Evolutionary conservation across 1,284 basidiomycete species (phyloP).

Genomic region (Cutaneotrichosporon arboriforme): DNA sequence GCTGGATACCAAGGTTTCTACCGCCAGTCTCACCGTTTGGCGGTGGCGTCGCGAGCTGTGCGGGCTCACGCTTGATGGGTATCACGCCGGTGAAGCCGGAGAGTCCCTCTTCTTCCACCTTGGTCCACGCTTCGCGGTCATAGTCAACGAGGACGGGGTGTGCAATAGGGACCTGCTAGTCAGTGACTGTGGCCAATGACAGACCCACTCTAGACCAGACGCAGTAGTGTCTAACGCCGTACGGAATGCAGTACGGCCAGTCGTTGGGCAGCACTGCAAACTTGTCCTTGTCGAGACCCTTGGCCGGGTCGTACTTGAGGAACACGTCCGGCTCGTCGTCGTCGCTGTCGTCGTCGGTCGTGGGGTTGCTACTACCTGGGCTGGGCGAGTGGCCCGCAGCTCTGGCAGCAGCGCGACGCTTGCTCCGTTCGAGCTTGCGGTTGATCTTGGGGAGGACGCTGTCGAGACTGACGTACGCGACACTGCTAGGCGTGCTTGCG

Average conservation of each 20-base stretch:
- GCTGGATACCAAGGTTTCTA: too few relatives aligned
- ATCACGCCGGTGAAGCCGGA: slow-evolving; percentile 43
- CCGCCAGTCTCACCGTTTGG: too few relatives aligned
- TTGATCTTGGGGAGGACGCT: slow-evolving; percentile 9
- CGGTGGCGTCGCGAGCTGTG: too few relatives aligned
- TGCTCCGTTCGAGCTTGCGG: background rate
- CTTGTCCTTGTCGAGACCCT: slow-evolving; percentile 30
- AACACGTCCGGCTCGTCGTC: slow-evolving; percentile 26
- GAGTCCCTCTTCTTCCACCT: slow-evolving; percentile 37
- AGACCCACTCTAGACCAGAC: slow-evolving; percentile 43
- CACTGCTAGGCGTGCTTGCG: slow-evolving; percentile 12
- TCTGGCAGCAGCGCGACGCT: background rate
- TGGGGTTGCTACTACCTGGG: background rate
- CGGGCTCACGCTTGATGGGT: slow-evolving; percentile 5
- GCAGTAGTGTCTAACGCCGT: slow-evolving; percentile 42
- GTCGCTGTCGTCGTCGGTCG: slow-evolving; percentile 2
- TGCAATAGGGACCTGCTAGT: slow-evolving; percentile 40
- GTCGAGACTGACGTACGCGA: slow-evolving; percentile 16
- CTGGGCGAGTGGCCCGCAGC: background rate
- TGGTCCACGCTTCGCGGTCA: slow-evolving; percentile 33
- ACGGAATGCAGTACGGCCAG: slow-evolving; percentile 46
- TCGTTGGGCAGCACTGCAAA: slow-evolving; percentile 45
- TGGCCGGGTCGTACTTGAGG: slow-evolving; percentile 24
- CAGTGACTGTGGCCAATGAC: background rate
- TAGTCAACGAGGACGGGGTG: slow-evolving; percentile 39